A percentile compares a stretch with the other conserved stretches of the same genome.
Conservation (phyloP, 371 early-diverging fungal species). For the Nematocida major region DNA sequence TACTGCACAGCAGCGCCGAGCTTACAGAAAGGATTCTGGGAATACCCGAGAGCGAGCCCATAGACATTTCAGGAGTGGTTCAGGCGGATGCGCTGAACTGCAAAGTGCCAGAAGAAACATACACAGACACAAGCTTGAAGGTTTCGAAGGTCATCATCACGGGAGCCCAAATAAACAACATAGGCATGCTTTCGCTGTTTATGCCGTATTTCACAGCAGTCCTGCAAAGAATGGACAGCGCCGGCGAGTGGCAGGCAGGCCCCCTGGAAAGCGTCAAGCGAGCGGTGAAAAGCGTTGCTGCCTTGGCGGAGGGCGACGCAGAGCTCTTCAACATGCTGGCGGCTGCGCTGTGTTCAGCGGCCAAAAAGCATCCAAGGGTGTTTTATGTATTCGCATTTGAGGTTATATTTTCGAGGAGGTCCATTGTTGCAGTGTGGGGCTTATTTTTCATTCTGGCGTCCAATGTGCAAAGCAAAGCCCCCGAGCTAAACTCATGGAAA, state of each 20-base stretch:
- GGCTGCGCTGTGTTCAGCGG: not conserved
- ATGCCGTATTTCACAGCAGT: constrained; percentile 4
- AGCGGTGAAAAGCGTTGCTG: not conserved
- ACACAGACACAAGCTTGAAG: too few relatives aligned
- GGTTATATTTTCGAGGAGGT: not conserved
- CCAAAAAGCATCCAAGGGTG: not conserved
- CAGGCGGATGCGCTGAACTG: too few relatives aligned
- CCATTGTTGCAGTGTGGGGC: not conserved
- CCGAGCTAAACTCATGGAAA: constrained; percentile 19
- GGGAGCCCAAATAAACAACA: too few relatives aligned
- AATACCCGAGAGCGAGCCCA: not conserved
- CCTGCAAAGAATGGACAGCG: too few relatives aligned
- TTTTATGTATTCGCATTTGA: constrained; percentile 6
- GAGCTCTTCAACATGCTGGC: not conserved
- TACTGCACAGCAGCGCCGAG: not conserved
- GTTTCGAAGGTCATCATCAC: too few relatives aligned
- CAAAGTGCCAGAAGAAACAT: too few relatives aligned
- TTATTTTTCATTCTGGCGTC: constrained; percentile 7
- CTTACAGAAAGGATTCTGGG: not conserved
- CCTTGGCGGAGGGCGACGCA: not conserved
- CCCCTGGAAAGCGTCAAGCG: not conserved
- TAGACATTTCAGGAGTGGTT: not conserved
- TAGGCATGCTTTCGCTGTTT: not conserved
- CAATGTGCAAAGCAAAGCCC: not conserved
- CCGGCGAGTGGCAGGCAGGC: too few relatives aligned